Evolutionary conservation across 164 flowering plant species (phyloP), one percentile per base, ranked within the genome.

Genomic region (Chimonanthus praecox): DNA sequence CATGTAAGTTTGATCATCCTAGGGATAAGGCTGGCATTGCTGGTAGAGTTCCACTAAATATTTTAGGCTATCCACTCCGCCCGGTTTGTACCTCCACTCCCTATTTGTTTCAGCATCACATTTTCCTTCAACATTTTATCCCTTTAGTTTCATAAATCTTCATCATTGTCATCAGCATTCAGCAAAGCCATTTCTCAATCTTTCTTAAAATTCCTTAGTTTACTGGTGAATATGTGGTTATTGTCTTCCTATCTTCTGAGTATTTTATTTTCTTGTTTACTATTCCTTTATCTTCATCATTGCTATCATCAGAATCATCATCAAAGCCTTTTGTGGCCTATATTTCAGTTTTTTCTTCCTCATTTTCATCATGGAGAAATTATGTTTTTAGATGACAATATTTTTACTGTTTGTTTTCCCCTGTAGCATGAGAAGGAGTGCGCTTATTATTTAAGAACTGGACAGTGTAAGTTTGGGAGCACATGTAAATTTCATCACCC

Each of bases 1-100:
- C 98, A 58, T 96, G 99, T 90, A 95, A 95, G 81, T 95, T 93
- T 82, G 90, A 95, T 83, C 99, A 95, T 83, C 98, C 99, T 58
- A 86, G 83, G 83, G 97, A 94, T 73, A 90, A 89, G 81, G 99
- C 94, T 77, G 99, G 98, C 71, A 82, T 89, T 81, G 92, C 90
- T 68, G 97, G 97, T 83, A 87, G 91, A 82, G 97, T 89, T 75
- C 58, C 86, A 43, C 75, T 92, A 58, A 96, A 96, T 84, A 74
- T 85, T 75, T 84, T 92, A 72, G 99, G 99, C 82, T 94, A 89
- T 78, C 98, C 99, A 75, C 90, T 96, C 76, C 97, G 99, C 47
- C 90, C 92, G 90, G 99, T 96, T 76, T 61, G 94, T 67, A 47
- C 71, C 68, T 69, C 33, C 33, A 33, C 33, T 33, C 33, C n/a